A percentile compares a stretch with the other conserved stretches of the same genome.
phyloP scores from a whole-genome alignment of 2,329 filamentous ascomycete species.

The Pleomassaria siparia region DNA sequence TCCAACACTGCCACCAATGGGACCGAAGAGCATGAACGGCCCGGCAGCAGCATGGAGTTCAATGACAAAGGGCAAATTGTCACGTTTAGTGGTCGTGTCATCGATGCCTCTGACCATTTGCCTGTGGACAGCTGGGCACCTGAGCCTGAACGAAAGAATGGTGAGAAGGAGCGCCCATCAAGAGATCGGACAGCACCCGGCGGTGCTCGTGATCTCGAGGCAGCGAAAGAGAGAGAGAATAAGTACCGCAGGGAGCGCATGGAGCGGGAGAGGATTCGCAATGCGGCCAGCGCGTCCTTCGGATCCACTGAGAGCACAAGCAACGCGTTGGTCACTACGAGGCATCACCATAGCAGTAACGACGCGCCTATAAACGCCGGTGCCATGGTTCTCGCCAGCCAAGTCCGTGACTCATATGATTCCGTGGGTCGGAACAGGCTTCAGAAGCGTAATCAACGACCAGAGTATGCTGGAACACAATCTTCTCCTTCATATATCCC shows the following conservation, averaged over 20 bases:
- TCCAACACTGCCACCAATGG: conserved; percentile 3
- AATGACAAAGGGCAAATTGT: conserved; percentile 69
- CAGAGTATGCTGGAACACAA: conserved; percentile 15
- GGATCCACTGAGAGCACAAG: conserved; percentile 20
- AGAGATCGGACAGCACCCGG: conserved; percentile 52
- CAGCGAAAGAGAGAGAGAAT: conserved; percentile 34
- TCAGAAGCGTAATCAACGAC: conserved; percentile 30
- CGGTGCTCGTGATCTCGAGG: conserved; percentile 51
- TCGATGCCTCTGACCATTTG: conserved; percentile 79
- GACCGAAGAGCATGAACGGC: conserved; percentile 25
- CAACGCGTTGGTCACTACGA: conserved; percentile 33
- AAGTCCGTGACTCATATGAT: conserved; percentile 16
- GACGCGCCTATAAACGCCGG: conserved; percentile 5
- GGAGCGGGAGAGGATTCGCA: conserved; percentile 35
- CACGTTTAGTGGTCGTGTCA: conserved; percentile 71
- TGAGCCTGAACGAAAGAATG: conserved; percentile 67
- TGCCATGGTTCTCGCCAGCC: conserved; percentile 26
- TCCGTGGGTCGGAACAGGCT: conserved; percentile 29
- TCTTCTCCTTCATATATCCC: conserved; percentile 17
- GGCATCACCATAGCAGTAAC: conserved; percentile 24
- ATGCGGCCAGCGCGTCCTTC: conserved; percentile 30
- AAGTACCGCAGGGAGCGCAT: conserved; percentile 35
- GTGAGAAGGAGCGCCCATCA: conserved; percentile 41
- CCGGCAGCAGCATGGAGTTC: conserved; percentile 44
- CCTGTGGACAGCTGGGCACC: conserved; percentile 77